Evolutionary conservation across 306 rosid genomes (phyloP).

Genomic region (Fragaria vesca): DNA sequence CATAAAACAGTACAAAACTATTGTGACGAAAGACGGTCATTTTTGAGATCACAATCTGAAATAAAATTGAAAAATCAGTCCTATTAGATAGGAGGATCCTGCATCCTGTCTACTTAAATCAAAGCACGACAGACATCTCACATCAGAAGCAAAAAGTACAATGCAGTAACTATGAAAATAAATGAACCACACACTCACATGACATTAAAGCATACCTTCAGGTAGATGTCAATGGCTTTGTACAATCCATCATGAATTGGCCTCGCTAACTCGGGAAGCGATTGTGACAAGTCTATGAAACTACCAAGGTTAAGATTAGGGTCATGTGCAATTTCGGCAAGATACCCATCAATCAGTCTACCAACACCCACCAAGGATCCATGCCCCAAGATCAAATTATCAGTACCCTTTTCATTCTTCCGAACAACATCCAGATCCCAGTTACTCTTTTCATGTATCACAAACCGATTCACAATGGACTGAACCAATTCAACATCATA

Average conservation of each 20-base stretch:
- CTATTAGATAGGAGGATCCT: neutral
- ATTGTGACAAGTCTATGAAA: conserved; percentile 63
- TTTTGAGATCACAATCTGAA: neutral
- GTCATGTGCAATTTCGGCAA: conserved; percentile 69
- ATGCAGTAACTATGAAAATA: neutral
- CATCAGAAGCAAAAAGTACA: neutral
- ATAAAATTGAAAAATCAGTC: neutral
- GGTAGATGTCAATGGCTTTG: conserved; percentile 69
- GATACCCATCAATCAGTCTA: conserved; percentile 71
- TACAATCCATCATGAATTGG: conserved; percentile 84
- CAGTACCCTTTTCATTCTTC: conserved; percentile 54
- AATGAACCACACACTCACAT: neutral
- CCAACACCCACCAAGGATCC: conserved; percentile 65
- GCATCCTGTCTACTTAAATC: neutral
- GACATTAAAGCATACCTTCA: conserved; percentile 59
- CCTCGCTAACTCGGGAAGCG: conserved; percentile 66
- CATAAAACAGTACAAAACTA: neutral
- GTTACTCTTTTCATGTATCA: conserved; percentile 40
- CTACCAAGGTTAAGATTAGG: conserved; percentile 53
- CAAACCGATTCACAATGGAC: conserved; percentile 53
- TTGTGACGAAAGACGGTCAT: too few relatives aligned
- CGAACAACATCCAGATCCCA: conserved; percentile 32
- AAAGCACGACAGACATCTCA: neutral
- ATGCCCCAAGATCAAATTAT: conserved; percentile 42
- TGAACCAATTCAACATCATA: conserved; percentile 71